A percentile compares a stretch with the other conserved stretches of the same genome.
phyloP scores from a whole-genome alignment of 768 basidiomycete genomes.

The Podaxis sp. region DNA sequence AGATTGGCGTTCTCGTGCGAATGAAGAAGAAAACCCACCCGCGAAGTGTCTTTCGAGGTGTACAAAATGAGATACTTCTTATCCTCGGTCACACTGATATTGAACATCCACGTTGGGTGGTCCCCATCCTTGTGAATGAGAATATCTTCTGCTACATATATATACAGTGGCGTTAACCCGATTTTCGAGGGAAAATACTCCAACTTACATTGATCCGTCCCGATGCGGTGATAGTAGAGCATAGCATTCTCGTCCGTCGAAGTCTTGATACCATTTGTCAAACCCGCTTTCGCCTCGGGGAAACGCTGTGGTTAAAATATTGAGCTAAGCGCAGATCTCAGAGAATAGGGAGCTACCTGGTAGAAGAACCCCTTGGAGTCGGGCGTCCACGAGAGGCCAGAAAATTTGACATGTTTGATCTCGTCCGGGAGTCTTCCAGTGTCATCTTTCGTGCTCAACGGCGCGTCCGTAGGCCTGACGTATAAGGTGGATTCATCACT shows the following conservation, averaged over 20 bases:
- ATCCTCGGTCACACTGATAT: slow-evolving; percentile 57
- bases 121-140: slow-evolving; percentile 63
- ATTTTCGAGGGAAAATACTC: slow-evolving; percentile 5
- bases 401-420: slow-evolving; percentile 77
- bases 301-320: slow-evolving; percentile 43
- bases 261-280: slow-evolving; percentile 54
- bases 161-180: slow-evolving; percentile 23
- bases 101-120: slow-evolving; percentile 68
- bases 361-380: slow-evolving; percentile 87
- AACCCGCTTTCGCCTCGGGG: slow-evolving; percentile 47
- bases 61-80: slow-evolving; percentile 62
- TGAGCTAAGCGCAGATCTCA: not conserved
- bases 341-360: slow-evolving; percentile 39
- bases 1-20: slow-evolving; percentile 9
- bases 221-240: slow-evolving; percentile 75
- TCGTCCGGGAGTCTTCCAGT: slow-evolving; percentile 60
- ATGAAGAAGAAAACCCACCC: slow-evolving; percentile 37
- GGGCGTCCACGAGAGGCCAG: slow-evolving; percentile 67
- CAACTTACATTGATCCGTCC: slow-evolving; percentile 64
- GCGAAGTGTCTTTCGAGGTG: slow-evolving; percentile 59
- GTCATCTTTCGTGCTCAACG: slow-evolving; percentile 50
- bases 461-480: slow-evolving; percentile 59
- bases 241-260: slow-evolving; percentile 64
- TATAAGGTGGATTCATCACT: slow-evolving; percentile 74
- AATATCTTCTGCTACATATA: slow-evolving; percentile 55